phyloP scores from a whole-genome alignment of 129 eudicot genomes.

The Logfia minima region DNA sequence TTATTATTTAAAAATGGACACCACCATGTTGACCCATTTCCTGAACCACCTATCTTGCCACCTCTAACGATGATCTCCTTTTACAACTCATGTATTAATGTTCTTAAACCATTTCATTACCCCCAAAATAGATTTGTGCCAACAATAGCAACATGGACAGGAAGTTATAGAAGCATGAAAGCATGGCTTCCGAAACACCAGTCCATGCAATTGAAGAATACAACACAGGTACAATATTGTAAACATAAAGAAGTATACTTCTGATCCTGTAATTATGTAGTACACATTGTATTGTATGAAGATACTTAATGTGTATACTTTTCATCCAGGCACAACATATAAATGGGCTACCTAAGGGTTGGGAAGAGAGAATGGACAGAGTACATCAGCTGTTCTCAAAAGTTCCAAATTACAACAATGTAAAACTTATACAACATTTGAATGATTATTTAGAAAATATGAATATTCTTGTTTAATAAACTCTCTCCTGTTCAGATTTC shows the following conservation, averaged over 20 bases:
- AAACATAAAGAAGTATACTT: neutral
- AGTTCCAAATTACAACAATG: conserved; percentile 81
- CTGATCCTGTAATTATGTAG: neutral
- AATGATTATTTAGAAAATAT: neutral
- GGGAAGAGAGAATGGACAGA: conserved; percentile 71
- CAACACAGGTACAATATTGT: conserved; percentile 49
- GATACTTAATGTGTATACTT: neutral
- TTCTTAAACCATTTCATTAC: neutral
- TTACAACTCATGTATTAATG: neutral
- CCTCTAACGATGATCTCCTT: neutral
- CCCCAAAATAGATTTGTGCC: neutral
- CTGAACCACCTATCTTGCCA: neutral
- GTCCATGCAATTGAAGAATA: conserved; percentile 72
- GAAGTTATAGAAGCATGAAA: conserved; percentile 76
- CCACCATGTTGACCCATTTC: neutral
- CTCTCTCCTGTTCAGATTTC: conserved; percentile 44
- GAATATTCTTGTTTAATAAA: neutral
- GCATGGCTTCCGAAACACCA: conserved; percentile 91
- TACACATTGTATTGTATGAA: neutral
- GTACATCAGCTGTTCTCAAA: conserved; percentile 71
- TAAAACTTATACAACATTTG: conserved; percentile 28
- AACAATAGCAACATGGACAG: conserved; percentile 67
- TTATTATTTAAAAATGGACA: no score
- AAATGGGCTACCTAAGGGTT: conserved; percentile 62
- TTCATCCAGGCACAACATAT: conserved; percentile 61